phyloP scores from a whole-genome alignment of 106 monocot species.

The Phalaenopsis aphrodite region DNA sequence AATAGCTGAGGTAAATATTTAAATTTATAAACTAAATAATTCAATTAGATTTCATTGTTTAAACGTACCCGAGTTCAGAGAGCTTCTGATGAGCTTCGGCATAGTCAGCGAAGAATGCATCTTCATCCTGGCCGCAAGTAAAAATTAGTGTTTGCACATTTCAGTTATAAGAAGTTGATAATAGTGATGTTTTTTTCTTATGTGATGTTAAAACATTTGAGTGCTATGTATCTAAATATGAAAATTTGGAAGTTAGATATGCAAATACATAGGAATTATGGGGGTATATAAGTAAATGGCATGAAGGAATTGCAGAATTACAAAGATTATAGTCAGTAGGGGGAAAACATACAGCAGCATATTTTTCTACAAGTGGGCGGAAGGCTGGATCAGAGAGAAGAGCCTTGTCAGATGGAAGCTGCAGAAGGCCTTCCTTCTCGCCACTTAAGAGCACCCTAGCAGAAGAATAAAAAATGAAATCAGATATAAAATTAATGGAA shows the following conservation, averaged over 20 bases:
- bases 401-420: conserved; percentile 74
- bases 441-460: conserved; percentile 77
- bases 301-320: background rate
- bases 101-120: conserved; percentile 94
- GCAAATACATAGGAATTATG: background rate
- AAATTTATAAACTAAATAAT: background rate
- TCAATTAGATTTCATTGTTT: background rate
- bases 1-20: background rate
- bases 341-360: conserved; percentile 43
- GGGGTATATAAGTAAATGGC: background rate
- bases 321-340: background rate
- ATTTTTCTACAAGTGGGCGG: conserved; percentile 76
- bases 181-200: no score
- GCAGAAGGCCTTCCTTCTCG: conserved; percentile 82
- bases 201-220: no score
- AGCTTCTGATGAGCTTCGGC: conserved; percentile 79
- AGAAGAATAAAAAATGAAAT: no score
- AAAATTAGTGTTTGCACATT: no score
- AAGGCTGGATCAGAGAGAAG: conserved; percentile 75
- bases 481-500: no score
- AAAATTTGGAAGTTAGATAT: background rate
- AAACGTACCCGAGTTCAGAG: conserved; percentile 74
- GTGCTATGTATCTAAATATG: no score
- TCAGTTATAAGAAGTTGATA: no score
- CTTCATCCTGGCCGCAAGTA: conserved; percentile 51